Percentiles rank a stretch among this genome's conserved stretches.
Conservation (phyloP, 108 stramenopile species). For the Cyclostephanos invisitatus region DNA sequence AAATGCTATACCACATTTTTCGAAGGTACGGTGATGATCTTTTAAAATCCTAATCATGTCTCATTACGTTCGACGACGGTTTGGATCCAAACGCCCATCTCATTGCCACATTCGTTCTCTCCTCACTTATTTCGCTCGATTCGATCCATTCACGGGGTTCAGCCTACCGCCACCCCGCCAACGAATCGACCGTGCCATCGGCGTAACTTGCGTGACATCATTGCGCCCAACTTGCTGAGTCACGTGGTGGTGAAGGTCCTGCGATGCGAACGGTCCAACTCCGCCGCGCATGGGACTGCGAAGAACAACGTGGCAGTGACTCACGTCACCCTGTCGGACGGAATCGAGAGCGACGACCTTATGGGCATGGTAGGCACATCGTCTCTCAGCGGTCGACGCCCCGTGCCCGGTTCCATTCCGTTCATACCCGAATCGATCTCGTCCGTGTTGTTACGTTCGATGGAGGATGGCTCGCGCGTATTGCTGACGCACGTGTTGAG, state of each 20-base stretch:
- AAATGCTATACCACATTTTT: not conserved
- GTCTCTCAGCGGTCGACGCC: not conserved
- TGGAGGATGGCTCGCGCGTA: conserved; percentile 32
- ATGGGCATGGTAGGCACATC: conserved; percentile 31
- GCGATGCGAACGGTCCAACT: conserved; percentile 33
- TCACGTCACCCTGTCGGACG: conserved; percentile 41
- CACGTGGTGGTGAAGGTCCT: conserved; percentile 47
- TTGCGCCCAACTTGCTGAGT: conserved; percentile 25
- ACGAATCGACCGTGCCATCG: conserved; percentile 26
- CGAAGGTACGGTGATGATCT: conserved; percentile 1
- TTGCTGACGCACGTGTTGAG: conserved; percentile 36
- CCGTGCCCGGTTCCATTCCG: no score
- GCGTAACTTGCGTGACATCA: conserved; percentile 42
- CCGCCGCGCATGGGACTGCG: conserved; percentile 8
- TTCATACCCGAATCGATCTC: conserved; percentile 34
- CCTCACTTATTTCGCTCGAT: not conserved
- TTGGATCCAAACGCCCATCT: no score
- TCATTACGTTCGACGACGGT: not conserved
- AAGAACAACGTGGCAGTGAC: conserved; percentile 6
- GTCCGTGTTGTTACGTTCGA: conserved; percentile 34
- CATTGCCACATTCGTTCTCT: no score
- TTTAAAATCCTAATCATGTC: not conserved
- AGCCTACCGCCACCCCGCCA: conserved; percentile 4
- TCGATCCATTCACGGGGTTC: not conserved
- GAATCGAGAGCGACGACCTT: conserved; percentile 37